Conservation (phyloP, 805 yeast species). For the Candida dendrica region DNA sequence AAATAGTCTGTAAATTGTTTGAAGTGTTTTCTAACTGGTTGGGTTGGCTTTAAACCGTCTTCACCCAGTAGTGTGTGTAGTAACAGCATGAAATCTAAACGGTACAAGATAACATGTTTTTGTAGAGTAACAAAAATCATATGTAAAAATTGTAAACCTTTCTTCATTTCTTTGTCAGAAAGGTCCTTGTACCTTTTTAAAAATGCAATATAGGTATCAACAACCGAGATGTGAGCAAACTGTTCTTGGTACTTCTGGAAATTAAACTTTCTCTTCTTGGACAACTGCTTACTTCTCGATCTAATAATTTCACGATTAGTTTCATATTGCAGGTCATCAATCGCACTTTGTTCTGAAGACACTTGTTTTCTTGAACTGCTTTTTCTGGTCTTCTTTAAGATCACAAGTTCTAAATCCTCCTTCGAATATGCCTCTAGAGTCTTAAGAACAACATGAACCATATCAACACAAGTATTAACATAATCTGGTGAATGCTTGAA, state of each 20-base stretch:
- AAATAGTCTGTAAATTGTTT: constrained; percentile 60
- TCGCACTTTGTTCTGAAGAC: constrained; percentile 22
- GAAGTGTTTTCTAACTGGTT: constrained; percentile 46
- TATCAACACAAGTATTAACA: constrained; percentile 52
- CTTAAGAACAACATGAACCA: constrained; percentile 58
- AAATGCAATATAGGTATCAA: constrained; percentile 59
- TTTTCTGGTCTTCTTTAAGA: constrained; percentile 34
- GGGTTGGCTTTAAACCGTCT: constrained; percentile 36
- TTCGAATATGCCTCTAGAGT: constrained; percentile 60
- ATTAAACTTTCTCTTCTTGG: constrained; percentile 33
- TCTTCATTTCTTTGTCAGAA: constrained; percentile 49
- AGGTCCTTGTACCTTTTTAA: constrained; percentile 59
- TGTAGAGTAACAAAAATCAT: constrained; percentile 60
- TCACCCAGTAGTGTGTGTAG: constrained; percentile 48
- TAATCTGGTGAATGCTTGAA: constrained; percentile 56
- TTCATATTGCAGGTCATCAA: constrained; percentile 29
- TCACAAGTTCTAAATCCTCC: constrained; percentile 42
- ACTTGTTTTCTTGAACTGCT: constrained; percentile 16
- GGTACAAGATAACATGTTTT: constrained; percentile 46
- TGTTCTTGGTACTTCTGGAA: constrained; percentile 33
- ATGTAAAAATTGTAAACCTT: constrained; percentile 64
- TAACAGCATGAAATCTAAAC: constrained; percentile 67
- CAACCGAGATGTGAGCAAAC: constrained; percentile 50
- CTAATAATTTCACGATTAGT: constrained; percentile 23
- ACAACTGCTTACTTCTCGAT: constrained; percentile 20